These are phyloP conservation scores for Entrophospora sp. DNA, from an alignment of 192 early-diverging fungal species.

Conservation along the genomic window DNA sequence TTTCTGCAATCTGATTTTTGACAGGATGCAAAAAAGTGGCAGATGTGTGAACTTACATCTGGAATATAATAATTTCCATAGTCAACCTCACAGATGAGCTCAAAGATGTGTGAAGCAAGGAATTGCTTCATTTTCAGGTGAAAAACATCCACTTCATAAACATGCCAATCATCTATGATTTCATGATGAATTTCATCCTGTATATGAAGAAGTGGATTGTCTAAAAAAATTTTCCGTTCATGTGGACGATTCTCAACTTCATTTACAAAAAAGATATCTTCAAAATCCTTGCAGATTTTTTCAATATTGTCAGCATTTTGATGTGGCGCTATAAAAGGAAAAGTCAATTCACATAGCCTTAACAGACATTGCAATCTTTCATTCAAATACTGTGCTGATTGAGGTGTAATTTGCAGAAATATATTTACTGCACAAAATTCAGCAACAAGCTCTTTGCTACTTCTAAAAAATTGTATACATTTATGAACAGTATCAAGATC, in stretches of 20 bases:
- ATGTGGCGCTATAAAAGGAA: too few relatives aligned
- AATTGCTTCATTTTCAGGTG: too few relatives aligned
- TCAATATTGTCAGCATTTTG: too few relatives aligned
- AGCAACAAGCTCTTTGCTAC: neutral
- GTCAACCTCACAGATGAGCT: too few relatives aligned
- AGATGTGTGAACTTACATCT: neutral
- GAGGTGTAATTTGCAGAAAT: neutral
- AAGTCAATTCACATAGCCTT: too few relatives aligned
- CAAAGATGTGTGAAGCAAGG: too few relatives aligned
- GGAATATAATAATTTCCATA: neutral
- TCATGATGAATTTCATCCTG: neutral
- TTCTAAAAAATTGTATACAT: neutral
- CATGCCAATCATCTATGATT: too few relatives aligned
- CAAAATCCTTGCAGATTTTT: neutral
- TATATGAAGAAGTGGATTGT: neutral
- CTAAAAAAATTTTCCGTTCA: neutral
- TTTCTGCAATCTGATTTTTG: too few relatives aligned
- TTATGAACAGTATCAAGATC: neutral
- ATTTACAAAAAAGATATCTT: neutral
- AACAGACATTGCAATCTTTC: too few relatives aligned
- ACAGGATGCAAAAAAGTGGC: too few relatives aligned
- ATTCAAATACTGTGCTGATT: too few relatives aligned
- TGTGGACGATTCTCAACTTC: neutral
- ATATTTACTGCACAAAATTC: neutral
- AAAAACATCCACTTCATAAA: too few relatives aligned